phyloP scores from a whole-genome alignment of 2,329 filamentous ascomycete genomes.

The Nannizzia gypsea region DNA sequence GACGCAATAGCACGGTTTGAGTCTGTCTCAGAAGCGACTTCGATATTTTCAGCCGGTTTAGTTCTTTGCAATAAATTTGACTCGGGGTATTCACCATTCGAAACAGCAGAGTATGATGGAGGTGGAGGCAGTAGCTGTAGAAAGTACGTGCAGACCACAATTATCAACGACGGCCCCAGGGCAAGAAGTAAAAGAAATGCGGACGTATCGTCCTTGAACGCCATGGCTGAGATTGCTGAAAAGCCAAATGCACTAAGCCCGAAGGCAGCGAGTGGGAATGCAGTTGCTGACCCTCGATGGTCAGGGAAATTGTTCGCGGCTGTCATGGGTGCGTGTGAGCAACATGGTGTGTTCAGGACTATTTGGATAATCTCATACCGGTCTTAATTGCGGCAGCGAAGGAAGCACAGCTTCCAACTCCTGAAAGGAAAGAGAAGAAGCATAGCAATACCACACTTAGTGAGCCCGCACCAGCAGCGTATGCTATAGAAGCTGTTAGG shows the following conservation, averaged over 20 bases:
- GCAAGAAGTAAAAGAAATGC: constrained; percentile 70
- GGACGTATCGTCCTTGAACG: constrained; percentile 74
- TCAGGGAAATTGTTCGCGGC: constrained; percentile 86
- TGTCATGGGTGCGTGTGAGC: constrained; percentile 15
- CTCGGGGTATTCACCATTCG: constrained; percentile 24
- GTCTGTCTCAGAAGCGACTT: constrained; percentile 27
- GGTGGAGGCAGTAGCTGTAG: constrained; percentile 58
- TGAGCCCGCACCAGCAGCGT: constrained; percentile 52
- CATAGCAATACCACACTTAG: constrained; percentile 52
- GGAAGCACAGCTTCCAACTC: constrained; percentile 80
- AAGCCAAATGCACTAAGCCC: constrained; percentile 96
- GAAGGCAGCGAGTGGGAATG: constrained; percentile 84
- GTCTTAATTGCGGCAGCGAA: constrained; percentile 80
- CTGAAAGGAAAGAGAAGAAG: constrained; percentile 74
- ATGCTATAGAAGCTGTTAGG: constrained; percentile 42
- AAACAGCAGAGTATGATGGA: constrained; percentile 34
- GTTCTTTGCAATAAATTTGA: constrained; percentile 25
- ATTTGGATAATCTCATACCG: constrained; percentile 28
- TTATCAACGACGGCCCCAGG: constrained; percentile 63
- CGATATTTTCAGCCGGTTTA: constrained; percentile 22
- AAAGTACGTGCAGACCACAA: constrained; percentile 71
- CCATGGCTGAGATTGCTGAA: constrained; percentile 61
- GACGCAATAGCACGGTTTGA: constrained; percentile 25
- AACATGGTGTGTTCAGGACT: too few relatives aligned
- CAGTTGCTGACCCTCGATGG: constrained; percentile 84